These are phyloP conservation scores for Curvularia sp. DNA, from an alignment of 2,329 filamentous ascomycete genomes.

Conservation along the genomic window DNA sequence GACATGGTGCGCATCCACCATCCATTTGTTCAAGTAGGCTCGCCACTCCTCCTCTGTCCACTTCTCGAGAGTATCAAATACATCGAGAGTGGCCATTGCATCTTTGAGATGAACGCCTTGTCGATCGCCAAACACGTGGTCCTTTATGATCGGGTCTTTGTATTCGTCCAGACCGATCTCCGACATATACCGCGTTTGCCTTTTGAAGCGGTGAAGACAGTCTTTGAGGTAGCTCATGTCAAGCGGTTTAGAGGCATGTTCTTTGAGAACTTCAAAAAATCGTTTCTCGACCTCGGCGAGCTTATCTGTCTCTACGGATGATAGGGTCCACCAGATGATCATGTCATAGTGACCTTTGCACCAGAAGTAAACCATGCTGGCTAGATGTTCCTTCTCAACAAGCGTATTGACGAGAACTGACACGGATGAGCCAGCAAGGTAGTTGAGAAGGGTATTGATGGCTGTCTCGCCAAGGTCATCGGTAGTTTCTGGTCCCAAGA, in stretches of 20 bases:
- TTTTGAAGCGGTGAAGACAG: slow-evolving; percentile 80
- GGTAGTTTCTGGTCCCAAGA: slow-evolving; percentile 83
- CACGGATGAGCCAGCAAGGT: slow-evolving; percentile 91
- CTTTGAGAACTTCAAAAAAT: slow-evolving; percentile 81
- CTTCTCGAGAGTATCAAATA: slow-evolving; percentile 71
- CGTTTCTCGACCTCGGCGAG: slow-evolving; percentile 84
- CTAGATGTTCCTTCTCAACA: slow-evolving; percentile 91
- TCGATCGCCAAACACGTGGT: slow-evolving; percentile 87
- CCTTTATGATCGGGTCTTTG: slow-evolving; percentile 83
- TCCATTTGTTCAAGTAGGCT: slow-evolving; percentile 80
- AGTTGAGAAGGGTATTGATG: slow-evolving; percentile 79
- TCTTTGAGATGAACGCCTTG: slow-evolving; percentile 68
- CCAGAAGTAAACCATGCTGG: slow-evolving; percentile 82
- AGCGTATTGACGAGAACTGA: slow-evolving; percentile 89
- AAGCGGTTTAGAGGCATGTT: slow-evolving; percentile 79
- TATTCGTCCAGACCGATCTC: slow-evolving; percentile 84
- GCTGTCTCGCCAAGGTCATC: slow-evolving; percentile 70
- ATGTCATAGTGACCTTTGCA: slow-evolving; percentile 81
- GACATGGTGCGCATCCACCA: slow-evolving; percentile 83
- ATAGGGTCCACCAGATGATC: slow-evolving; percentile 85
- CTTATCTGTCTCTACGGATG: slow-evolving; percentile 85
- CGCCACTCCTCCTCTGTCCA: slow-evolving; percentile 91
- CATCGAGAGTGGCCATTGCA: slow-evolving; percentile 53
- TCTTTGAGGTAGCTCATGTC: slow-evolving; percentile 92
- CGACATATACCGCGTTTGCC: slow-evolving; percentile 82